Base-by-base conservation (phyloP, 352 stramenopile species). In the Phytophthora quininea region DNA sequence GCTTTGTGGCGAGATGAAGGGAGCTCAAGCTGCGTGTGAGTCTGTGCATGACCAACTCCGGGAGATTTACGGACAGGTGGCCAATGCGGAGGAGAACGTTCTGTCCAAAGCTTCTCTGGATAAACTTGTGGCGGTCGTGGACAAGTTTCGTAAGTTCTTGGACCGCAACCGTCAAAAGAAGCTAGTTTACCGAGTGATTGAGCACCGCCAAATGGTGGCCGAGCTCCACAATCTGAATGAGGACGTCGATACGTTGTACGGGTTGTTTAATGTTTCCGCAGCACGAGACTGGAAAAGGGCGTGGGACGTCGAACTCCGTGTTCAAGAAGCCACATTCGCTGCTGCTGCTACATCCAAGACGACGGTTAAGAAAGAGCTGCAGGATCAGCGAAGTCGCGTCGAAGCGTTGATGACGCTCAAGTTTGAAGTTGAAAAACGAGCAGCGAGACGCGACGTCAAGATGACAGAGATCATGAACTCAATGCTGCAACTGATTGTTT, bases 181-280 rank as follows among this genome's bases (percentile, higher is more conserved):
- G 29, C 43, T 63, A 2, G 52, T 56, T 9, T 52, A 47, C 10
- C 46, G 62, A 12, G n/a, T 61, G 6, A 29, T 58, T 3, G 19
- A 48, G 15, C 42, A 56, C 33, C n/a, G 24, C 2, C 19, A 33
- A 8, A 54, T 71, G 65, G 69, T 73, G 62, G 62, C 67, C 11
- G 43, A 76, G 49, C 31, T 79, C 3, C 50, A 38, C 2, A 1
- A 51, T 11, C 1, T 76, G 0, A 49, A 76, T 37, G 67, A 79
- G 56, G 59, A 71, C 8, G 55, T 79, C 15, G 62, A 64, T 27
- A 37, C 12, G 29, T 19, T 76, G 4, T 69, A 74, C 37, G 51
- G 64, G 40, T 29, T 74, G 11, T 52, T 79, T 4, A 68, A 63
- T 33, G 31, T 79, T 12, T 35, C 57, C 24, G 51, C 32, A 19